Percentiles rank a stretch among this genome's conserved stretches.
Evolutionary conservation across 2,329 filamentous ascomycete species (phyloP).

Genomic region (Coniochaeta sp.): DNA sequence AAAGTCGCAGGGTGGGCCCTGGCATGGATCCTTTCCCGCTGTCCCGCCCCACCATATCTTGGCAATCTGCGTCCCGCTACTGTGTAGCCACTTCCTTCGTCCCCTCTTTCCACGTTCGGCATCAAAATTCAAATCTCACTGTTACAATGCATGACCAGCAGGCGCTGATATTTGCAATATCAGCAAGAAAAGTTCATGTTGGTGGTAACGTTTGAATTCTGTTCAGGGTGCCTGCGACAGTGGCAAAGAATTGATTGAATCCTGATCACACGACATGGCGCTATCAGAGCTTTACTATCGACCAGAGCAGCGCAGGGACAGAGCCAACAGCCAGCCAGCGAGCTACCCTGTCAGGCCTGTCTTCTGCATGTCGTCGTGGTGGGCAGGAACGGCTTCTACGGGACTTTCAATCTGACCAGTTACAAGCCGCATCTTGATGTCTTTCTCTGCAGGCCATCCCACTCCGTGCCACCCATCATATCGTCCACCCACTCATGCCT

Average conservation of each 20-base stretch:
- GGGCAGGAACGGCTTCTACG: not conserved
- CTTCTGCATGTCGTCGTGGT: not conserved
- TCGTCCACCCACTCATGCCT: not conserved
- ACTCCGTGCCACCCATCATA: not conserved
- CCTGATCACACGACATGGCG: not conserved
- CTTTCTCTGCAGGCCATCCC: not conserved
- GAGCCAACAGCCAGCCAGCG: not conserved
- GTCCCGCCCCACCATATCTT: constrained; percentile 1
- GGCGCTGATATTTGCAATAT: not conserved
- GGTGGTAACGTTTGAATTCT: not conserved
- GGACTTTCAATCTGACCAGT: not conserved
- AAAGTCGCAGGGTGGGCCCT: not conserved
- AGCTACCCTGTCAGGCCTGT: not conserved
- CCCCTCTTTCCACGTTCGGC: not conserved
- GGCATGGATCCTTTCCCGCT: constrained; percentile 3
- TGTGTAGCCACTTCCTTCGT: not conserved
- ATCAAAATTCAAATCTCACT: not conserved
- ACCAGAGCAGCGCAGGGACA: not conserved
- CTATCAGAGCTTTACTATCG: not conserved
- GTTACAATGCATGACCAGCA: not conserved
- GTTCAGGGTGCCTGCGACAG: not conserved
- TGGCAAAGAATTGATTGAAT: not conserved
- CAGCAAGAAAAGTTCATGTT: not conserved
- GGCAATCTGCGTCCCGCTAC: not conserved
- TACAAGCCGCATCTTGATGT: not conserved